Conservation (phyloP, 2,329 filamentous ascomycete species). For the Mycosphaerella sp. region DNA sequence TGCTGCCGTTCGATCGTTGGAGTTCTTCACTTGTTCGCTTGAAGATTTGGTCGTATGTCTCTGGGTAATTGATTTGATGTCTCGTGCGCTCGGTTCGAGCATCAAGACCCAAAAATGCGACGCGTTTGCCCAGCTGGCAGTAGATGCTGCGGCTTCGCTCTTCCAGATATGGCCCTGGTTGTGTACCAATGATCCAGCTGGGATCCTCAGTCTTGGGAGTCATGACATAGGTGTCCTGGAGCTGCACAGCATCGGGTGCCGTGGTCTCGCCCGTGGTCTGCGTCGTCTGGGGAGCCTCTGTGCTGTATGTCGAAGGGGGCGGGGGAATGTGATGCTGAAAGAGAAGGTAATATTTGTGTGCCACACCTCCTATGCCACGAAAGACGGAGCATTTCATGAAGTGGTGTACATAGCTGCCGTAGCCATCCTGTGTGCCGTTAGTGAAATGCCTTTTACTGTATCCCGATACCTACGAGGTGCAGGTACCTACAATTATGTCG, state of each 20-base stretch:
- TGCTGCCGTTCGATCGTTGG: constrained; percentile 44
- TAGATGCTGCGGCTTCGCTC: constrained; percentile 56
- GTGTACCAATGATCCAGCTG: constrained; percentile 71
- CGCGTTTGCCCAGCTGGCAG: constrained; percentile 58
- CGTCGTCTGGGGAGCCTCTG: constrained; percentile 56
- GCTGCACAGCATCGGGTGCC: constrained; percentile 62
- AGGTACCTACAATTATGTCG: constrained; percentile 49
- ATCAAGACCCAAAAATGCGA: constrained; percentile 56
- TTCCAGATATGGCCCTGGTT: constrained; percentile 62
- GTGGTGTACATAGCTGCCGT: constrained; percentile 57
- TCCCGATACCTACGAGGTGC: too few relatives aligned
- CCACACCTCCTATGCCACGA: constrained; percentile 56
- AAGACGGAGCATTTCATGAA: constrained; percentile 62
- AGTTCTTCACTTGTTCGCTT: constrained; percentile 49
- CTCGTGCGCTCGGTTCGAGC: constrained; percentile 70
- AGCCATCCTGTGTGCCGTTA: constrained; percentile 38
- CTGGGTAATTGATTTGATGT: constrained; percentile 81
- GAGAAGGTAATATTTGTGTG: constrained; percentile 53
- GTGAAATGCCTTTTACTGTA: too few relatives aligned
- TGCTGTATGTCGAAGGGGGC: constrained; percentile 77
- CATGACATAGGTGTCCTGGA: constrained; percentile 67
- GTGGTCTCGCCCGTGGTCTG: constrained; percentile 39
- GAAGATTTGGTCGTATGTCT: constrained; percentile 58
- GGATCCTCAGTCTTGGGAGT: constrained; percentile 53
- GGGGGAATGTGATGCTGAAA: constrained; percentile 76